These are phyloP conservation scores for Trichoderma sp. DNA, from an alignment of 2,329 filamentous ascomycete species.

Conservation along the genomic window DNA sequence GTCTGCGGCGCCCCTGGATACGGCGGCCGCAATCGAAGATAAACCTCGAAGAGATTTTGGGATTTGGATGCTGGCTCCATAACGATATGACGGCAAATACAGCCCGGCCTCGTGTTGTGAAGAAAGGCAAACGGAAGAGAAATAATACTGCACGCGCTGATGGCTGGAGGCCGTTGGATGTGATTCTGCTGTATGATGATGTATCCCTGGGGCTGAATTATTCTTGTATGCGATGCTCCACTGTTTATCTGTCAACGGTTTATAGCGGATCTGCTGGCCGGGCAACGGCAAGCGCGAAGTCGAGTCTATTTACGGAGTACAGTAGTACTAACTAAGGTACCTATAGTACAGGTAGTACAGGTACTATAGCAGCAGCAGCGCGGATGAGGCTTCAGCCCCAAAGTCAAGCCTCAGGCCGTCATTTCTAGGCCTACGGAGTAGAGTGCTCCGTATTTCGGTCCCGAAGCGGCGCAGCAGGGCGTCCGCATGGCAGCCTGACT, in stretches of 20 bases:
- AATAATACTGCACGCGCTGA: slow-evolving; percentile 15
- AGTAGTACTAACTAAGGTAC: too few relatives aligned
- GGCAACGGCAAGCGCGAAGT: slow-evolving; percentile 6
- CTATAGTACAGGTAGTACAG: not conserved
- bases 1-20: slow-evolving; percentile 40
- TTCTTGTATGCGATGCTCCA: slow-evolving; percentile 1
- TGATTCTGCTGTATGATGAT: not conserved
- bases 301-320: not conserved
- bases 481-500: not conserved
- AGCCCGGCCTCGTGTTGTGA: not conserved
- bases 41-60: slow-evolving; percentile 80
- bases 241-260: not conserved
- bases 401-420: not conserved
- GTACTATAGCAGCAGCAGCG: too few relatives aligned
- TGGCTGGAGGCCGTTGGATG: not conserved
- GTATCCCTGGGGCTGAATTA: not conserved
- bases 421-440: not conserved
- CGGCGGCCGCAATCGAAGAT: slow-evolving; percentile 76
- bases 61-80: slow-evolving; percentile 32
- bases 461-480: slow-evolving; percentile 1
- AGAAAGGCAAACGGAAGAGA: not conserved
- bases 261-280: not conserved
- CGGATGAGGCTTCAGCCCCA: not conserved
- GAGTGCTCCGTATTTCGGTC: not conserved
- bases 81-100: not conserved